Conservation (phyloP, 441 rosid genomes). For the Adansonia rubrostipa region DNA sequence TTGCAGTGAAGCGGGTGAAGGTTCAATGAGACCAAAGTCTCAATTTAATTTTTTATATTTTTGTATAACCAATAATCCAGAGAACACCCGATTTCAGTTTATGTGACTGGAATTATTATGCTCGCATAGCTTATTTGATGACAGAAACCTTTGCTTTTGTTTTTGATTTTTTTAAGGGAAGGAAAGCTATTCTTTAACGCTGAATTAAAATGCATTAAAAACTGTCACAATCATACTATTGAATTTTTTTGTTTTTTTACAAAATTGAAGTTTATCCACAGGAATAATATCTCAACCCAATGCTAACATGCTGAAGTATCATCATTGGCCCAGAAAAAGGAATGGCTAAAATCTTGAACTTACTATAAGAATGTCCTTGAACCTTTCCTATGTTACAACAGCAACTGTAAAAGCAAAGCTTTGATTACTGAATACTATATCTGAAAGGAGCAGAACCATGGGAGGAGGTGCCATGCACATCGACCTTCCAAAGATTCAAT, state of each 20-base stretch:
- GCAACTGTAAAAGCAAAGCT: background rate
- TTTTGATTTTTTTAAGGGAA: background rate
- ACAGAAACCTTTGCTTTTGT: background rate
- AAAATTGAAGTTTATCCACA: background rate
- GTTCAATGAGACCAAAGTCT: background rate
- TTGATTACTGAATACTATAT: background rate
- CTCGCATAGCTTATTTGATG: background rate
- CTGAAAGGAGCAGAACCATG: slow-evolving; percentile 30
- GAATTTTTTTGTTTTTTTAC: background rate
- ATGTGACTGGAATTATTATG: background rate
- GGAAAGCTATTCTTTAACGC: no score
- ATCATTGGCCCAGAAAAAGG: background rate
- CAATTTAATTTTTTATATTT: background rate
- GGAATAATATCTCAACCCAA: background rate
- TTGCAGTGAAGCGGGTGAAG: background rate
- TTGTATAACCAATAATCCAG: background rate
- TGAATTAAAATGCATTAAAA: background rate
- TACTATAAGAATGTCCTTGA: no score
- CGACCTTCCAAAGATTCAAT: slow-evolving; percentile 28
- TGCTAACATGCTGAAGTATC: background rate
- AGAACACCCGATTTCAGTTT: background rate
- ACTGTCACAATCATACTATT: background rate
- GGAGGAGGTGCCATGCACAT: slow-evolving; percentile 39
- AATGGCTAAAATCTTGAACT: background rate
- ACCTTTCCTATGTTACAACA: background rate